Percentiles rank a stretch among this genome's conserved stretches.
Conservation (phyloP, 2,329 filamentous ascomycete species). For the Pseudogymnoascus sp. region DNA sequence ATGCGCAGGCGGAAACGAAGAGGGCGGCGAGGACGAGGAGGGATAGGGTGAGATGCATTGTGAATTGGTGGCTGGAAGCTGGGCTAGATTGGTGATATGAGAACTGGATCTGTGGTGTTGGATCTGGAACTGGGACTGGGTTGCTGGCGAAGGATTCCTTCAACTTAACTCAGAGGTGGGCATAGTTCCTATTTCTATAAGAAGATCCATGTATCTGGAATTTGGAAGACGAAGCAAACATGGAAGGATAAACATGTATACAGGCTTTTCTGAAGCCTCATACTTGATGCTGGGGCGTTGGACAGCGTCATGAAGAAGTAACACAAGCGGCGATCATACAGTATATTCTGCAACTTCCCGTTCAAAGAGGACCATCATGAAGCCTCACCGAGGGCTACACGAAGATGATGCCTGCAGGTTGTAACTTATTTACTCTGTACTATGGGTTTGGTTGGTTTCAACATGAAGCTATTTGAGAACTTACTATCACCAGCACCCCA, state of each 20-base stretch:
- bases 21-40: not conserved
- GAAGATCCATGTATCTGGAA: not conserved
- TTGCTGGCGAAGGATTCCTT: not conserved
- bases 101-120: not conserved
- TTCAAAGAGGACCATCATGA: not conserved
- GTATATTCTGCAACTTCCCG: not conserved
- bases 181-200: not conserved
- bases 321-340: not conserved
- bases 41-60: not conserved
- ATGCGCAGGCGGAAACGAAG: not conserved
- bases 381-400: not conserved
- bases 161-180: not conserved
- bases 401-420: not conserved
- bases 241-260: not conserved
- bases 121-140: not conserved
- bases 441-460: not conserved
- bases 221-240: not conserved
- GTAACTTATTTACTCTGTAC: not conserved
- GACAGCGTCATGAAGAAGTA: not conserved
- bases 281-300: not conserved
- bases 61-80: not conserved
- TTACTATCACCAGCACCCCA: not conserved
- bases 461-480: not conserved
- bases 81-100: not conserved
- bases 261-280: not conserved